Evolutionary conservation across 352 stramenopile genomes (phyloP), one percentile per base, ranked within the genome.

Genomic region (Achlya hypogyna): DNA sequence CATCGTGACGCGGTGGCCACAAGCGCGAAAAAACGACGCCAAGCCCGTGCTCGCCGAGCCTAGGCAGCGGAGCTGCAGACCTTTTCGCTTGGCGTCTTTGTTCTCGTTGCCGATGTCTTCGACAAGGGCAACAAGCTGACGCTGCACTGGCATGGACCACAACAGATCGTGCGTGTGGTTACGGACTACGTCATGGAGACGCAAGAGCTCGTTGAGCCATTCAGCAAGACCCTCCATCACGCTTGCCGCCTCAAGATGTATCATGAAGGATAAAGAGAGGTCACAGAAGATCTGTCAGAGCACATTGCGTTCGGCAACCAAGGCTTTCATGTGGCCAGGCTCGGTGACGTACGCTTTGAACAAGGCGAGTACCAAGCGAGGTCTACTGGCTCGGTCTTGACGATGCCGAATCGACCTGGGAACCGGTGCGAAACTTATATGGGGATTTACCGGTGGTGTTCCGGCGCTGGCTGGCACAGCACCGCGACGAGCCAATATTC

Each of bases 201-300:
- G 1, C 51, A 58, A 58, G 1, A 58, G 22, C 1, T 58, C 14
- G 51, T 58, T 16, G 14, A 16, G 18, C 1, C 51, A 1, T 58
- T 35, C 1, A 29, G 23, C 51, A 45, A 10, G 8, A 8, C 51
- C 1, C 31, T 52, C 1, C 53, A 63, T 25, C 53, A 63, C 2
- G 53, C 53, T 1, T 51, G 53, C 2, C 53, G 53, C 18, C 53
- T 63, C 53, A 63, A 63, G 53, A 63, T 63, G 53, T 63, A 63
- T 27, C 14, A 25, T 25, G 53, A 63, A 49, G 60, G 45, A 1
- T 35, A 31, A 16, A 16, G 53, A 0, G 53, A 63, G 1, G 53
- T 63, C 16, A 63, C 53, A 10, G 53, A 52, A 63, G 53, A 63
- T 27, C 38, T 63, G 1, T 16, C 0, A 1, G 1, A 28, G 16